phyloP scores from a whole-genome alignment of 2,329 filamentous ascomycete species.

The Arthrobotrys sphaeroides region DNA sequence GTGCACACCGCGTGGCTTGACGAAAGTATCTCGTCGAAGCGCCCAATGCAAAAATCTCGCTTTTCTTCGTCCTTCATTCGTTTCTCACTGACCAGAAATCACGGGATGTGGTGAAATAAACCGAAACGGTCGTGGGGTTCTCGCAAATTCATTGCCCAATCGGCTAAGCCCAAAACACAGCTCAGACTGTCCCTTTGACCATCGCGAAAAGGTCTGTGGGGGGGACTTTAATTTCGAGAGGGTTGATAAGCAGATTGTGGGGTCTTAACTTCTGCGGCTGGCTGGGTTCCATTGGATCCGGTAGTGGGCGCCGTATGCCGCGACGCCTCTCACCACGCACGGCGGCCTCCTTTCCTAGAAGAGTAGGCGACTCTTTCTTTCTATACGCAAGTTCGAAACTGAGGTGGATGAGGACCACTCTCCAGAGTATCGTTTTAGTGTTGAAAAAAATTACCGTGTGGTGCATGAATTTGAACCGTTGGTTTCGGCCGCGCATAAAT shows the following conservation, averaged over 20 bases:
- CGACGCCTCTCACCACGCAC: slow-evolving; percentile 12
- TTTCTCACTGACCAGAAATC: not conserved
- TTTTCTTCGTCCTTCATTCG: not conserved
- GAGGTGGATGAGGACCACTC: no score
- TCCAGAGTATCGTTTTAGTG: not conserved
- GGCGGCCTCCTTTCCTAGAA: not conserved
- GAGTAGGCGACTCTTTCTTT: not conserved
- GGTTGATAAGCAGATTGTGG: slow-evolving; percentile 5
- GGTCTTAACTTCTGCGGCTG: not conserved
- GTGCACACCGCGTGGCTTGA: slow-evolving; percentile 10
- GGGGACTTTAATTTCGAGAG: slow-evolving; percentile 12
- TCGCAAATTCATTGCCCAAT: not conserved
- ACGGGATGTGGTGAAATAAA: slow-evolving; percentile 5
- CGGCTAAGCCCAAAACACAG: slow-evolving; percentile 1
- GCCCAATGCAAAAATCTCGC: not conserved
- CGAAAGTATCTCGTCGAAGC: slow-evolving; percentile 4
- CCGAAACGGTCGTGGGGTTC: slow-evolving; percentile 36
- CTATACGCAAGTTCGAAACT: not conserved
- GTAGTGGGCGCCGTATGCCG: slow-evolving; percentile 14
- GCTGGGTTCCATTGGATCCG: not conserved
- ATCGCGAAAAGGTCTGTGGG: not conserved
- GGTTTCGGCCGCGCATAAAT: not conserved
- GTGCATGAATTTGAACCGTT: slow-evolving; percentile 4
- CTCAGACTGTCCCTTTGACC: not conserved
- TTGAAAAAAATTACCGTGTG: not conserved